These are phyloP conservation scores for Fusarium acutatum DNA, from an alignment of 2,329 filamentous ascomycete species.

Conservation along the genomic window DNA sequence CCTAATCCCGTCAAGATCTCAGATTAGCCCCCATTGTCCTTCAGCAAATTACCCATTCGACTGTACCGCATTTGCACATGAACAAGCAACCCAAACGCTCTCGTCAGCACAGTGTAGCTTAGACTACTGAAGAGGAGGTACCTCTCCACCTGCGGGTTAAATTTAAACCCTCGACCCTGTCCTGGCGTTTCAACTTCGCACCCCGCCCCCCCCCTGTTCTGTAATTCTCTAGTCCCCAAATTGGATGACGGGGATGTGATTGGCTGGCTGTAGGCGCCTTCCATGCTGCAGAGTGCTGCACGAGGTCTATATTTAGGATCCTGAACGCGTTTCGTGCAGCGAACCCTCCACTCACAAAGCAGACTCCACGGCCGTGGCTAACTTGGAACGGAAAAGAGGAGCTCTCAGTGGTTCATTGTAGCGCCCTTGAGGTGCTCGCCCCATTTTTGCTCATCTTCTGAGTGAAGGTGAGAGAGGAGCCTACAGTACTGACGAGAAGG, in stretches of 20 bases:
- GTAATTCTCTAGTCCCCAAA: conserved; percentile 38
- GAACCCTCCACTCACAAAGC: conserved; percentile 34
- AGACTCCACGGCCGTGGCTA: conserved; percentile 30
- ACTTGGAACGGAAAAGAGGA: conserved; percentile 29
- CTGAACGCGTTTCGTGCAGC: conserved; percentile 40
- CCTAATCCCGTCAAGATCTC: conserved; percentile 27
- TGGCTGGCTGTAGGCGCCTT: conserved; percentile 45
- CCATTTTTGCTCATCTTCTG: conserved; percentile 23
- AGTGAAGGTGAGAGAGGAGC: neutral
- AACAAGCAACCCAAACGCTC: neutral
- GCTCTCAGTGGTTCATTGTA: conserved; percentile 37
- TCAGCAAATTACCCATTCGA: conserved; percentile 15
- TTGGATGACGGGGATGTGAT: conserved; percentile 39
- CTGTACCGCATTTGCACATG: conserved; percentile 4
- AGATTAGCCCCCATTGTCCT: conserved; percentile 21
- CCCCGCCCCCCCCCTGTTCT: conserved; percentile 18
- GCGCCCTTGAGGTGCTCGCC: conserved; percentile 21
- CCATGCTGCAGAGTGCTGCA: conserved; percentile 29
- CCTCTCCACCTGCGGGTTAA: conserved; percentile 35
- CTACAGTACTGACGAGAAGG: neutral
- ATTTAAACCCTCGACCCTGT: conserved; percentile 38
- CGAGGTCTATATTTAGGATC: conserved; percentile 47
- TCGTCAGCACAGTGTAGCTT: conserved; percentile 32
- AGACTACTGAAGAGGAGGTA: conserved; percentile 19
- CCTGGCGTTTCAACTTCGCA: conserved; percentile 7